These are phyloP conservation scores for Erysimum cheiri DNA, from an alignment of 441 rosid species.

Conservation along the genomic window DNA sequence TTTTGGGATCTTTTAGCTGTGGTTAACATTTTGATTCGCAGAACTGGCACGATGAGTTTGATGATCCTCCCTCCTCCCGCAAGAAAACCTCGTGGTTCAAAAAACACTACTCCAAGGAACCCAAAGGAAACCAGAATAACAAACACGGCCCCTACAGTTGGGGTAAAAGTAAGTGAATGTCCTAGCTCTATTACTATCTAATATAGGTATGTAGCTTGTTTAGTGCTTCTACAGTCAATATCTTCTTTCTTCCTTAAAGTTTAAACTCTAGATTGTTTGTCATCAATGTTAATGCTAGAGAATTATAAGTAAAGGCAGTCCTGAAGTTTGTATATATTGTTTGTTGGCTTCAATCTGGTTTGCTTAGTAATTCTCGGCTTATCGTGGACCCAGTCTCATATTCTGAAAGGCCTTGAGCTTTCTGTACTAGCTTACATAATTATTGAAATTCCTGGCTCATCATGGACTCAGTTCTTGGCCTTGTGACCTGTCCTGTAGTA, in stretches of 20 bases:
- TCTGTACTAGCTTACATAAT: neutral
- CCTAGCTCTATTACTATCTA: neutral
- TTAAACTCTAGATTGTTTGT: neutral
- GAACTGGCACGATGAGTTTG: constrained; percentile 61
- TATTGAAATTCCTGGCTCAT: neutral
- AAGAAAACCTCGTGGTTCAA: constrained; percentile 66
- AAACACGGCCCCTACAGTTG: constrained; percentile 47
- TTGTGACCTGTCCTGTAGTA: neutral
- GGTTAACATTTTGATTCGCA: constrained; percentile 42
- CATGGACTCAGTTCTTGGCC: neutral
- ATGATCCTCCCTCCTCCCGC: constrained; percentile 58
- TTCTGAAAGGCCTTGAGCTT: constrained; percentile 1
- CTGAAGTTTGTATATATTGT: neutral
- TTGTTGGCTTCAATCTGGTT: constrained; percentile 6
- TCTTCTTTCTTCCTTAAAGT: neutral
- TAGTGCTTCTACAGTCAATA: constrained; percentile 9
- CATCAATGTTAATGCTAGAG: constrained; percentile 2
- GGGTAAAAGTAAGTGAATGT: constrained; percentile 62
- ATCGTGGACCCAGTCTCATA: neutral
- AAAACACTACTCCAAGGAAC: constrained; percentile 54
- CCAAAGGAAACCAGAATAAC: constrained; percentile 48
- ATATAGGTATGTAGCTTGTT: constrained; percentile 6
- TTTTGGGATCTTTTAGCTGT: neutral
- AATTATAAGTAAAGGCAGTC: constrained; percentile 9
- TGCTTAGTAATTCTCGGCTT: neutral